Evolutionary conservation across 345 rosid genomes (phyloP).

Genomic region (Capsella bursapastoris): DNA sequence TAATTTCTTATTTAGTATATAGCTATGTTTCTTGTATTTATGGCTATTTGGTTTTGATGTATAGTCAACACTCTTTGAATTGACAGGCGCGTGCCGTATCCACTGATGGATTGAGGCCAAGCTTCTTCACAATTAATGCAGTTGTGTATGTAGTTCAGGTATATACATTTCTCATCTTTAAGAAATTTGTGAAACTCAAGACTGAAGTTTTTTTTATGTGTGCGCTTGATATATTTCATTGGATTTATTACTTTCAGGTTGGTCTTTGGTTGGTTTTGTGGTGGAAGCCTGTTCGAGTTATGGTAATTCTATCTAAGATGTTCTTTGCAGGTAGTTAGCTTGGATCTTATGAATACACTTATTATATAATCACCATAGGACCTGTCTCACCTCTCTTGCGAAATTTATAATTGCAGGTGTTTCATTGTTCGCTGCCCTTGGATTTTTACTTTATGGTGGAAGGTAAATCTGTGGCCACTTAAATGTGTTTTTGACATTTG

Average conservation of each 20-base stretch:
- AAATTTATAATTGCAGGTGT: conserved; percentile 54
- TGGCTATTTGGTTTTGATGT: neutral
- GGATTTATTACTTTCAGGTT: conserved; percentile 52
- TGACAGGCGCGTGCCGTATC: conserved; percentile 84
- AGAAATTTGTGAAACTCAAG: conserved; percentile 1
- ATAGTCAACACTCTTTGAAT: conserved; percentile 22
- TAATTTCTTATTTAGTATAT: conserved; percentile 13
- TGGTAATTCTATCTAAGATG: conserved; percentile 70
- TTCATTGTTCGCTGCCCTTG: conserved; percentile 84
- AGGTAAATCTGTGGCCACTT: conserved; percentile 53
- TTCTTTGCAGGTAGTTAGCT: conserved; percentile 74
- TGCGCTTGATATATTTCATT: neutral
- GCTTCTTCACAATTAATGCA: conserved; percentile 79
- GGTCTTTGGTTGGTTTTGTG: conserved; percentile 81
- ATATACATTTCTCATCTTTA: conserved; percentile 18
- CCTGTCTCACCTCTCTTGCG: neutral
- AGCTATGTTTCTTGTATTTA: neutral
- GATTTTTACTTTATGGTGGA: conserved; percentile 91
- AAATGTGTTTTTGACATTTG: neutral
- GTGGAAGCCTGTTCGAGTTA: conserved; percentile 70
- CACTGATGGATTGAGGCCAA: conserved; percentile 84
- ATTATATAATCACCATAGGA: neutral
- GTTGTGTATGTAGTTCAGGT: conserved; percentile 84
- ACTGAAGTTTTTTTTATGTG: neutral
- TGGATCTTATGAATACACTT: neutral